Evolutionary conservation across 2,329 filamentous ascomycete genomes (phyloP), one percentile per base, ranked within the genome.

Genomic region (Exutisphaerella laricina): DNA sequence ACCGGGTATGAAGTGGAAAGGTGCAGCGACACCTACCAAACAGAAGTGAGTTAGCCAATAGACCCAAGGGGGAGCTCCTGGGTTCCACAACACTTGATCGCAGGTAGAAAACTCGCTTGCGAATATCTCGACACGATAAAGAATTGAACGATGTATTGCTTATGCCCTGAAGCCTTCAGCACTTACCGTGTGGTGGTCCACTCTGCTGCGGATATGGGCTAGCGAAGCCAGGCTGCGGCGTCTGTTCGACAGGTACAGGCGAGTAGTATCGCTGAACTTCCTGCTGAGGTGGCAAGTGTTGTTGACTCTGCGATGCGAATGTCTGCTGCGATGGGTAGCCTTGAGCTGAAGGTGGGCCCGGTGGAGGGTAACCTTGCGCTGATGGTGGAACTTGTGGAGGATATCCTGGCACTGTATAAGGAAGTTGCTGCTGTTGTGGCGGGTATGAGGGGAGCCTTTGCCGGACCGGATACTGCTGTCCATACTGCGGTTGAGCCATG

Each of bases 401-500:
- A 39, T 60, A 61, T n/a, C 43, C 50, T 49, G 50, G 58, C 16
- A 56, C 50, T 16, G 48, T 47, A 39, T 61, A 58, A 3, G 54
- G 53, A 16, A 45, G 48, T 39, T 57, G 54, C 29, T 59, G 57
- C 25, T 55, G 55, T 39, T 53, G 53, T 25, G 54, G 57, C 29
- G 54, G 52, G 23, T 55, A 51, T 13, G 49, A 40, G 9, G 48
- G 54, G 21, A 50, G 51, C 20, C 55, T 51, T 18, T 50, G 49
- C 31, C 59, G 57, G 33, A 58, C 39, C 1, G 59, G 57, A 42
- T 54, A 61, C 29, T 83, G 79, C 34, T 61, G 57, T 22, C 57
- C 49, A 32, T 58, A 55, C 39, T 85, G 80, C n/a, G 89, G 85
- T 55, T 96, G 90, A 1, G 89, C 82, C 90, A 98, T 97, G 43